A percentile compares a stretch with the other conserved stretches of the same genome.
Evolutionary conservation across 306 rosid species (phyloP).

Genomic region (Ziziphus jujuba): DNA sequence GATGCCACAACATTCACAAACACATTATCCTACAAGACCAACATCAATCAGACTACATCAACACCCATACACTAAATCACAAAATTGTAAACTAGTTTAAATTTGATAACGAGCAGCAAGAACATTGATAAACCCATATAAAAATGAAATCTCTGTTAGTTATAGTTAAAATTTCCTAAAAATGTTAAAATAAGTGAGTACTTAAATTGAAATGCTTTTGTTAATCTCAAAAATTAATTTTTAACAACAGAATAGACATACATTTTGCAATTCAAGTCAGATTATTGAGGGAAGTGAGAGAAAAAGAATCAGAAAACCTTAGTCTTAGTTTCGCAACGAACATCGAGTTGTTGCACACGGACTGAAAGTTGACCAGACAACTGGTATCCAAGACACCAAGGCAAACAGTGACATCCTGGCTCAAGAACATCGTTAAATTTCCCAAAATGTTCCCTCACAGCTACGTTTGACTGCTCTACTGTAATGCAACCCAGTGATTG

Average conservation of each 20-base stretch:
- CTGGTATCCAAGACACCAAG: slow-evolving; percentile 66
- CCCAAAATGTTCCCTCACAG: slow-evolving; percentile 62
- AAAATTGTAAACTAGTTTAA: neutral
- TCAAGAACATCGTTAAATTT: slow-evolving; percentile 48
- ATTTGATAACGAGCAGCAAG: slow-evolving; percentile 1
- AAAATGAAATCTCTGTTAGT: neutral
- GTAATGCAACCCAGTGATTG: slow-evolving; percentile 54
- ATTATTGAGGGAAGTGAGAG: neutral
- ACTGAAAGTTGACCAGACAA: slow-evolving; percentile 55
- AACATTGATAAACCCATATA: neutral
- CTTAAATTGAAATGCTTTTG: no score
- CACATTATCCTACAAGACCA: slow-evolving; percentile 56
- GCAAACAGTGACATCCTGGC: slow-evolving; percentile 73
- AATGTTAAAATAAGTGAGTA: no score
- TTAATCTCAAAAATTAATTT: neutral
- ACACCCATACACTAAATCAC: slow-evolving; percentile 11
- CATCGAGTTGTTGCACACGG: slow-evolving; percentile 69
- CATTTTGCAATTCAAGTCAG: no score
- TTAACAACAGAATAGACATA: no score
- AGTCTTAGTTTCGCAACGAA: slow-evolving; percentile 64
- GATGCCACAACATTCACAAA: slow-evolving; percentile 70
- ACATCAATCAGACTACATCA: slow-evolving; percentile 21
- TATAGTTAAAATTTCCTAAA: neutral
- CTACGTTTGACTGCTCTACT: slow-evolving; percentile 69
- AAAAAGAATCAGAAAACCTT: slow-evolving; percentile 44